phyloP scores from a whole-genome alignment of 1,284 basidiomycete species.

The Irpex rosettiformis region DNA sequence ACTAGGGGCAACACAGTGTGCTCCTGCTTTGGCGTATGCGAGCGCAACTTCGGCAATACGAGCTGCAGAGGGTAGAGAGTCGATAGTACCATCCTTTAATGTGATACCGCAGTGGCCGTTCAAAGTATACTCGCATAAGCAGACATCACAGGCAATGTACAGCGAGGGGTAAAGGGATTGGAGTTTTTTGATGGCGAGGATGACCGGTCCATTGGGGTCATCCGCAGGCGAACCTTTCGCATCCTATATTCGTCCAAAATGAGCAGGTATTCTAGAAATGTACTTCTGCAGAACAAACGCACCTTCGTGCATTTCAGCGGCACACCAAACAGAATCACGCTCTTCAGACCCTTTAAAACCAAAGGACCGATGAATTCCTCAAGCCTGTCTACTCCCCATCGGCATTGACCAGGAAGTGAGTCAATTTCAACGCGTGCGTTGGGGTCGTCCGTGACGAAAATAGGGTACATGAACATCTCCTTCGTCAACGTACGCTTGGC shows the following conservation, averaged over 20 bases:
- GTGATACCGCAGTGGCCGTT: constrained; percentile 97
- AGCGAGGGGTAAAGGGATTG: constrained; percentile 76
- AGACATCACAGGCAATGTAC: constrained; percentile 93
- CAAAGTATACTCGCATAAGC: constrained; percentile 99
- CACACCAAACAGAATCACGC: constrained; percentile 96
- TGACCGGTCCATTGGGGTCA: constrained; percentile 88
- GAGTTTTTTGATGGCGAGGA: constrained; percentile 82
- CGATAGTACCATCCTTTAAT: constrained; percentile 68
- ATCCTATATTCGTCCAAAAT: constrained; percentile 55
- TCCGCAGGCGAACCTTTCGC: constrained; percentile 84
- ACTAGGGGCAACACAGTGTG: constrained; percentile 96
- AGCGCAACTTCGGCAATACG: constrained; percentile 93
- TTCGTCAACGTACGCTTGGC: constrained; percentile 73
- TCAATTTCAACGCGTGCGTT: constrained; percentile 76
- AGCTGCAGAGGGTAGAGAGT: constrained; percentile 72
- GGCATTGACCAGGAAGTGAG: constrained; percentile 80
- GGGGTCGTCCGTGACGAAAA: constrained; percentile 93
- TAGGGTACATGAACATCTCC: constrained; percentile 96
- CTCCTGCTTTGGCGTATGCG: constrained; percentile 91
- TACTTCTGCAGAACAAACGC: constrained; percentile 18
- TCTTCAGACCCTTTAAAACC: constrained; percentile 85
- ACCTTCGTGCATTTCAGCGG: constrained; percentile 86
- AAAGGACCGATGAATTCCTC: constrained; percentile 85
- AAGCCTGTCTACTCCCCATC: constrained; percentile 96
- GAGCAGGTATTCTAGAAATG: not conserved